Base-by-base conservation (phyloP, 2,329 filamentous ascomycete genomes). In the Orbilia ellipsospora region DNA sequence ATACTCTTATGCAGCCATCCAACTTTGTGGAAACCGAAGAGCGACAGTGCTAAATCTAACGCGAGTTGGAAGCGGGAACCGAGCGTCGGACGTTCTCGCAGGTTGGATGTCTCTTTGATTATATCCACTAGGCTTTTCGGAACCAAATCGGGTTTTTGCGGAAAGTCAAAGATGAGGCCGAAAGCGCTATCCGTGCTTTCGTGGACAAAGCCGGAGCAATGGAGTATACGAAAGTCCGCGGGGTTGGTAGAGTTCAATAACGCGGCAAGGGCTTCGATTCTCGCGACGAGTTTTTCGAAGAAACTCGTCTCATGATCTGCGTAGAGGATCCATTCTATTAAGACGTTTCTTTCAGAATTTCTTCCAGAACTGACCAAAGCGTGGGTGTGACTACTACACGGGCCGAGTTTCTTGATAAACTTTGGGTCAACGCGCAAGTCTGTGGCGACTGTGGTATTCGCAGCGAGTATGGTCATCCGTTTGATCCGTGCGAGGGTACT, bases 131-230 rank as follows among this genome's bases (percentile, higher is more conserved):
- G 54, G 31, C 52, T 65, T 16, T 45, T 73, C 7, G 68, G 68
- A n/a, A 59, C 31, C 13, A 44, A 18, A 4, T 36, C 15, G 4
- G 54, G 16, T 23, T 48, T 12, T 1, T 18, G 18, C 10, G 68
- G 68, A n/a, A 73, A 55, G n/a, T 73, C 60, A 12, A 73, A 73
- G 4, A 73, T 52, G 16, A 73, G 54, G 6, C 60, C 60, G 13
- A 65, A 65, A n/a, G 68, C 60, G 6, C 61, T 20, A n/a, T 73
- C 61, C 13, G 13, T 10, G 10, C 16, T n/a, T 16, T 64, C 52
- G 23, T 72, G 67, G 13, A 73, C 44, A 18, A 64, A 73, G 28
- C 45, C 54, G 8, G 45, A 60, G 20, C 68, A 73, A 40, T 50
- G 60, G 23, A 73, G 54, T 7, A 73, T 73, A 5, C 68, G 52